Evolutionary conservation across 441 rosid species (phyloP).

Genomic region (Omphalea diandra): DNA sequence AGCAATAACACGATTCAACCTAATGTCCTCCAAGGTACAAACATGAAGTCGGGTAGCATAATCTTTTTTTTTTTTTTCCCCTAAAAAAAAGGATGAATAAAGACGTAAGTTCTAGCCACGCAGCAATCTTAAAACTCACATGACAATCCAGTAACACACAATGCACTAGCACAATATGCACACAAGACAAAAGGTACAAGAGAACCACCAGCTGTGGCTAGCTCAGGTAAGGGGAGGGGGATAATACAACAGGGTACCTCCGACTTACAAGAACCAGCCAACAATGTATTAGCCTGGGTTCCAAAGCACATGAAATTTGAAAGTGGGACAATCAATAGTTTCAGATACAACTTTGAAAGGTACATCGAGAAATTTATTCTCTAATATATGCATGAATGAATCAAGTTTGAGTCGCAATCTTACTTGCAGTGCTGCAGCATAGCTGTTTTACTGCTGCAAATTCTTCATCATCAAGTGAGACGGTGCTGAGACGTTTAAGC

Average conservation of each 20-base stretch:
- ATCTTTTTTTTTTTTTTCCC: too few species aligned
- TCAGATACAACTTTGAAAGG: background rate
- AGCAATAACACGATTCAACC: background rate
- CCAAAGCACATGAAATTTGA: background rate
- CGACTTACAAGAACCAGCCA: background rate
- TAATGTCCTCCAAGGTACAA: background rate
- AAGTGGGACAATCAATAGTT: background rate
- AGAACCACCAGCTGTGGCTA: background rate
- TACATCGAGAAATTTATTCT: slow-evolving; percentile 9
- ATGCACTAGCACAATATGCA: background rate
- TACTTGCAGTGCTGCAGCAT: slow-evolving; percentile 33
- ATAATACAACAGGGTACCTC: background rate
- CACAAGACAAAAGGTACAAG: background rate
- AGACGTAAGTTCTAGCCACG: too few species aligned
- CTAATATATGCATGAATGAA: slow-evolving; percentile 21
- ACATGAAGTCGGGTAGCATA: too few species aligned
- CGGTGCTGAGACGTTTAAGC: slow-evolving; percentile 26
- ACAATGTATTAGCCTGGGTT: background rate
- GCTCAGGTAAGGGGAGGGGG: background rate
- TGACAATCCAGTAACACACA: too few species aligned
- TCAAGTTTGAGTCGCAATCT: slow-evolving; percentile 15
- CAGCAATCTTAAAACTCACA: too few species aligned
- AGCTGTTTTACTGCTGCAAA: slow-evolving; percentile 38
- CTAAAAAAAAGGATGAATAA: too few species aligned
- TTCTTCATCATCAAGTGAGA: slow-evolving; percentile 34